Evolutionary conservation across 2,329 filamentous ascomycete genomes (phyloP), one percentile per base, ranked within the genome.

Genomic region (Diaporthe citri): DNA sequence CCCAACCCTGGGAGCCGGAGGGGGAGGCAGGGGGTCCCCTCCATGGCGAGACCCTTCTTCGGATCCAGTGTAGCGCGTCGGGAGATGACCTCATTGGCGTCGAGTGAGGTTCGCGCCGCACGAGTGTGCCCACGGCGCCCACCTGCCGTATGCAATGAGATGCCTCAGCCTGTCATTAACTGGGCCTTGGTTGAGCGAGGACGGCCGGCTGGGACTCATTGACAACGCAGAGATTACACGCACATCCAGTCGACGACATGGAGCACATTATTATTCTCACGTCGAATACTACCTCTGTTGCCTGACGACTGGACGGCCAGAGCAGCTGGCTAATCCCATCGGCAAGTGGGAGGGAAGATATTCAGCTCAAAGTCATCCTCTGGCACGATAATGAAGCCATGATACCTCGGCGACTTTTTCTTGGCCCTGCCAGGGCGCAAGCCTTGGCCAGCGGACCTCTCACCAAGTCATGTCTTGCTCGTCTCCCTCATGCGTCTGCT

Each of bases 401-500:
- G 82, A 83, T 83, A 56, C 74, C 79, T 39, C 77, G 81, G 79
- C 80, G 79, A 28, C 74, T 79, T 64, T 76, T 81, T 80, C 57
- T 81, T 82, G 72, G 83, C 81, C 77, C 78, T 83, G 55, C 80
- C 81, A 57, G 78, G 81, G 62, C 77, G 82, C 76, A 81, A 80
- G 77, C 75, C 72, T 70, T 74, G 41, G 79, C 72, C 78, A 76
- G 64, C 22, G 59, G 31, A n/a, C n/a, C n/a, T n/a, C n/a, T n/a
- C n/a, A n/a, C n/a, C n/a, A n/a, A n/a, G n/a, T n/a, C n/a, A n/a
- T n/a, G n/a, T n/a, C n/a, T n/a, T n/a, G n/a, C n/a, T n/a, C n/a
- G n/a, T n/a, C n/a, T n/a, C n/a, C n/a, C n/a, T n/a, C n/a, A n/a
- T n/a, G n/a, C n/a, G n/a, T n/a, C n/a, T n/a, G n/a, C n/a, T 41